Evolutionary conservation across 768 basidiomycete genomes (phyloP), one percentile per base, ranked within the genome.

Genomic region (Kwoniella newhampshirensis): DNA sequence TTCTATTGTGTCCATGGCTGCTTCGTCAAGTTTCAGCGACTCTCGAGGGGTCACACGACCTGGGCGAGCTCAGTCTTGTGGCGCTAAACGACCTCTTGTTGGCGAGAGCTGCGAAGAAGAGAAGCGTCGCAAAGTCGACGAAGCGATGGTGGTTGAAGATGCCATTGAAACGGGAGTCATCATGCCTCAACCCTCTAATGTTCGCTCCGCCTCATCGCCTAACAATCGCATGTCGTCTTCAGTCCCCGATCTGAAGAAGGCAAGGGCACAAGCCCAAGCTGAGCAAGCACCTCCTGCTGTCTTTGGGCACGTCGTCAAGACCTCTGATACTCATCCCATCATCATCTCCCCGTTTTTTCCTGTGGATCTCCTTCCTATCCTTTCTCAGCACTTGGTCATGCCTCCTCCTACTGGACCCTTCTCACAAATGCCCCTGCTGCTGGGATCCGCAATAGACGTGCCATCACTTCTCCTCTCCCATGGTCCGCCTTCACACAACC

Each of bases 301-400:
- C 1, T 70, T 70, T 56, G 68, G 72, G 13, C 67, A 69, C 25
- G 57, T 70, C 12, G 64, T 71, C 55, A 91, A 88, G 69, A 91
- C 88, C 0, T 89, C 88, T 2, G 80, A 82, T 21, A 82, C 86
- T 0, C 89, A 91, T 75, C 89, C 90, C 6, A 87, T 93, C 71
- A 89, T 90, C 66, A 85, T 88, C 60, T 87, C 87, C 0, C 77
- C 78, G 48, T 78, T 89, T 26, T 79, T 89, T 63, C 85, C 87
- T 3, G 77, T 77, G 5, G 83, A 87, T 39, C 77, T 84, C 11
- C 66, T 86, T 2, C 76, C 82, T 18, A 68, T 84, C 47, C 77
- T 87, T 13, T 27, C 71, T 8, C 25, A 55, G 23, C 59, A 74
- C 57, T 36, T 69, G 15, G 28, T 67, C 36, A 51, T 57, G 27